A percentile compares a stretch with the other conserved stretches of the same genome.
phyloP scores from a whole-genome alignment of 1,139 yeast species.

The Candida smagusa region DNA sequence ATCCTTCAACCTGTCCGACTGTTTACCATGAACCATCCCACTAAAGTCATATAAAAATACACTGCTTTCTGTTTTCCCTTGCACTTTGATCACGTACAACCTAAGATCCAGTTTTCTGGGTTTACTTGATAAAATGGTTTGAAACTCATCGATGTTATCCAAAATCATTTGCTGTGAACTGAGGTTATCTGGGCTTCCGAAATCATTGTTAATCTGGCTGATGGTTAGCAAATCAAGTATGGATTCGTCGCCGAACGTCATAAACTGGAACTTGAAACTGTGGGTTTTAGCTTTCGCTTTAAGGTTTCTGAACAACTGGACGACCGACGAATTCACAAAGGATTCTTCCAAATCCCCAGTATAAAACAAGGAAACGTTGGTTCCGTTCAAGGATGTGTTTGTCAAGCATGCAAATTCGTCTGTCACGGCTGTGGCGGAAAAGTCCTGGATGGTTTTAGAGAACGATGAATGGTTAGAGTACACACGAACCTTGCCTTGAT shows the following conservation, averaged over 20 bases:
- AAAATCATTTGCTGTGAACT: constrained; percentile 10
- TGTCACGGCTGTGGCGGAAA: constrained; percentile 10
- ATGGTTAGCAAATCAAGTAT: constrained; percentile 6
- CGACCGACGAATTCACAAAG: constrained; percentile 10
- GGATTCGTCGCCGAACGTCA: constrained; percentile 2
- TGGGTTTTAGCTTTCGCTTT: constrained; percentile 8
- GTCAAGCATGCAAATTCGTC: constrained; percentile 22
- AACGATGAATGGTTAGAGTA: constrained; percentile 14
- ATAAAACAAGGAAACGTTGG: constrained; percentile 19
- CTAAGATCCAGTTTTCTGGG: constrained; percentile 2
- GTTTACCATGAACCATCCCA: not conserved
- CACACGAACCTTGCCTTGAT: constrained; percentile 35
- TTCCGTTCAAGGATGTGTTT: constrained; percentile 14
- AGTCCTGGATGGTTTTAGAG: not conserved
- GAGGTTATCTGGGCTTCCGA: constrained; percentile 3
- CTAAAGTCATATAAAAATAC: constrained; percentile 15
- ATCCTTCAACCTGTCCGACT: not conserved
- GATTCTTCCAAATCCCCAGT: constrained; percentile 12
- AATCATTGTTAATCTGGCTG: not conserved
- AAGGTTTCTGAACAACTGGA: constrained; percentile 12
- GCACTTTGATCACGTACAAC: constrained; percentile 10
- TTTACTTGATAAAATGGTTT: constrained; percentile 8
- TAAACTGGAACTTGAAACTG: constrained; percentile 11
- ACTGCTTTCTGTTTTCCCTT: constrained; percentile 6
- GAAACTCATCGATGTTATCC: constrained; percentile 5